Evolutionary conservation across 2,329 filamentous ascomycete species (phyloP), one percentile per base, ranked within the genome.

Genomic region (Emmonsia crescens): DNA sequence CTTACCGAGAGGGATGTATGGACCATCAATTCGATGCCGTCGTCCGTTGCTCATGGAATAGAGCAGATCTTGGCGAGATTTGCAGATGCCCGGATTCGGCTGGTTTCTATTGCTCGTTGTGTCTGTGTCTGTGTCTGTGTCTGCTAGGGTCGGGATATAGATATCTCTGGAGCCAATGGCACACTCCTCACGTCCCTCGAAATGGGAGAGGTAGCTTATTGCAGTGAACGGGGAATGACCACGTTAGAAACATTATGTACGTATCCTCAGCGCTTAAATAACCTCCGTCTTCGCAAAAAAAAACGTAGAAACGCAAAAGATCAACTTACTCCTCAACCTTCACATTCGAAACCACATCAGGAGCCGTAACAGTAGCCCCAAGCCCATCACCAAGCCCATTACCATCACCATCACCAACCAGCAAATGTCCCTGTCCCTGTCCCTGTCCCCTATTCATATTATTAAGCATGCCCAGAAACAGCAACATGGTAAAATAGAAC

Each of bases 21-120:
- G 72, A 16, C 71, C 70, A 62, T 77, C 74, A 62, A 75, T 76
- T 12, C 75, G 75, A 68, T 76, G 68, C 55, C 75, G 68, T 6
- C 75, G 74, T 38, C 77, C 77, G 52, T 71, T 68, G 63, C 75
- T 77, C 68, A 79, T 70, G 19, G 76, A 75, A 62, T 70, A 69
- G 1, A 78, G 68, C 10, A 79, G 69, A 4, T 66, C 67, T 46
- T 69, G 68, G 48, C 76, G 72, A 56, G 66, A 71, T 49, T 66
- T 65, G 63, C 75, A 77, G 66, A 69, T 76, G 12, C 61, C 60
- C 49, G 64, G 57, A 49, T 63, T 65, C 27, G 59, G 64, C 10
- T 59, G 63, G 54, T 3, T 38, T 38, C 62, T 56, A 12, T 63
- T 58, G 52, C 66, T 63, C 36, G 62, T 62, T 40, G 59, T 57